phyloP scores from a whole-genome alignment of 805 yeast species.

The Cyberlindnera lachancei region DNA sequence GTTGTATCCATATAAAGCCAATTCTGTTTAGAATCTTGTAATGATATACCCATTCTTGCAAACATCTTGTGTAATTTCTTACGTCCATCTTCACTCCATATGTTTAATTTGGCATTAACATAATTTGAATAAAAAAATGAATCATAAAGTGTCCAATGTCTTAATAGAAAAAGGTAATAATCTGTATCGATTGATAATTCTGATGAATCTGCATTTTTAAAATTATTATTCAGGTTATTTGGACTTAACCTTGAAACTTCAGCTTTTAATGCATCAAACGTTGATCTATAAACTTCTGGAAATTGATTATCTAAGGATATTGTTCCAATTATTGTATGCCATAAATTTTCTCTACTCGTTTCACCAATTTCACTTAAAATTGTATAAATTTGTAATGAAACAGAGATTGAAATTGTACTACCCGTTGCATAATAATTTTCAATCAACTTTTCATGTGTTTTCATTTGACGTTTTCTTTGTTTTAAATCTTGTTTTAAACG shows the following conservation, averaged over 20 bases:
- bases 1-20: constrained; percentile 87
- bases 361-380: constrained; percentile 78
- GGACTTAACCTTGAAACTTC: constrained; percentile 71
- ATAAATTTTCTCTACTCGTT: constrained; percentile 55
- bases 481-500: constrained; percentile 25
- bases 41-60: constrained; percentile 93
- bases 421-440: constrained; percentile 83
- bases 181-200: constrained; percentile 68
- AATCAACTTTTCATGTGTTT: constrained; percentile 44
- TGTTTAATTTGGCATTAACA: constrained; percentile 75
- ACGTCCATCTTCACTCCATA: constrained; percentile 91
- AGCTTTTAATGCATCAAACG: constrained; percentile 70
- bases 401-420: constrained; percentile 64
- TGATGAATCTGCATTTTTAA: constrained; percentile 35
- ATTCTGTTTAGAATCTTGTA: constrained; percentile 80
- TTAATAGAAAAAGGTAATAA: constrained; percentile 73
- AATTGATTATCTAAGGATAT: constrained; percentile 68
- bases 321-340: constrained; percentile 88
- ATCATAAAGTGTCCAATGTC: constrained; percentile 92
- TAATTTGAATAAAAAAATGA: constrained; percentile 87
- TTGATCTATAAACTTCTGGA: constrained; percentile 65
- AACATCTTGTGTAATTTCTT: constrained; percentile 82
- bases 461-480: constrained; percentile 35
- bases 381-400: constrained; percentile 74
- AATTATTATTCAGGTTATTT: constrained; percentile 21